A percentile compares a stretch with the other conserved stretches of the same genome.
Conservation (phyloP, 768 basidiomycete genomes). For the Amanita phalloides region DNA sequence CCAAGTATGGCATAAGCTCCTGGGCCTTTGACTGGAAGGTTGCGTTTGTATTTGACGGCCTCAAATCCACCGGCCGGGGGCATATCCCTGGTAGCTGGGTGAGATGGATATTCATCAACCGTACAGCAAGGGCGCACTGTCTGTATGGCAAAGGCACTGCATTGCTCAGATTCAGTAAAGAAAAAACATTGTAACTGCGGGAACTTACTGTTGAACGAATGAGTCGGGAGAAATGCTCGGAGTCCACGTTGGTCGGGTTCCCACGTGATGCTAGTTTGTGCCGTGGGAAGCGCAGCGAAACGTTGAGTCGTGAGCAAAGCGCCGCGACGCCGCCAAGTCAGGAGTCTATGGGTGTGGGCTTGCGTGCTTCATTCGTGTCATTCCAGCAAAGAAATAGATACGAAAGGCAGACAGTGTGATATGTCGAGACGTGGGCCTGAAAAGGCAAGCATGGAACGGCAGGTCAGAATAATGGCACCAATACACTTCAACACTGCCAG, state of each 20-base stretch:
- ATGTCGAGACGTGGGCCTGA: slow-evolving; percentile 14
- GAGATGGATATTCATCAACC: slow-evolving; percentile 6
- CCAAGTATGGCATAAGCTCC: slow-evolving; percentile 78
- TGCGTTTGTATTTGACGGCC: slow-evolving; percentile 88
- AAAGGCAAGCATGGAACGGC: slow-evolving; percentile 26
- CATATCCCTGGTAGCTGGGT: slow-evolving; percentile 66
- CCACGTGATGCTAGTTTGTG: slow-evolving; percentile 1
- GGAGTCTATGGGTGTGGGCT: neutral
- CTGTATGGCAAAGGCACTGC: slow-evolving; percentile 51
- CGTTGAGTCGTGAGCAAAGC: neutral
- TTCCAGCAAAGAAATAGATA: neutral
- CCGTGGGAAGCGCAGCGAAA: slow-evolving; percentile 3
- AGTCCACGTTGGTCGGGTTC: slow-evolving; percentile 2
- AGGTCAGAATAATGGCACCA: slow-evolving; percentile 14
- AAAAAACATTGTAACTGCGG: neutral
- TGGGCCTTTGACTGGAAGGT: slow-evolving; percentile 83
- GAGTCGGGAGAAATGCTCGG: slow-evolving; percentile 2
- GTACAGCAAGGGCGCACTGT: slow-evolving; percentile 39
- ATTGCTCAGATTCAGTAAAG: slow-evolving; percentile 5
- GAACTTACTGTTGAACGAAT: slow-evolving; percentile 2
- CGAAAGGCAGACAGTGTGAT: neutral
- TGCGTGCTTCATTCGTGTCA: neutral
- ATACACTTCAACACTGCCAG: slow-evolving; percentile 23
- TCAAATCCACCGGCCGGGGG: slow-evolving; percentile 93
- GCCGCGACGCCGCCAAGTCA: neutral